Evolutionary conservation across 2,329 filamentous ascomycete genomes (phyloP).

Genomic region (Alternaria burnsii): DNA sequence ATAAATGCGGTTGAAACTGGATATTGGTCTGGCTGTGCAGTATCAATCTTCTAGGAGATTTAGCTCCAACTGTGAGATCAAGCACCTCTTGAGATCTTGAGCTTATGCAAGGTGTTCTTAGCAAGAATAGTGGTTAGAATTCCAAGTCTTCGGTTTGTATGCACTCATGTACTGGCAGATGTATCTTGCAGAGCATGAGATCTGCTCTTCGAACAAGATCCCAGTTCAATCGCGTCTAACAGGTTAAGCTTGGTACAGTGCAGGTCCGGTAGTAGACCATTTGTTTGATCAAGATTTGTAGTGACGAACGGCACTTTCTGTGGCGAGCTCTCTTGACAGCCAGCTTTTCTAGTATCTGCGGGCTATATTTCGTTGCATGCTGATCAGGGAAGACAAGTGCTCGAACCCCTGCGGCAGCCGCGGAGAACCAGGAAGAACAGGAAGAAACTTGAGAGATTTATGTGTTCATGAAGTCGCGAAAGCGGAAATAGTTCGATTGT

Average conservation of each 20-base stretch:
- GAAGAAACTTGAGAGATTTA: background rate
- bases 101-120: background rate
- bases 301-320: background rate
- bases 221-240: background rate
- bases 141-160: background rate
- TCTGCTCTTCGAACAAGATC: background rate
- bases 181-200: background rate
- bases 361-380: background rate
- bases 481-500: background rate
- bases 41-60: background rate
- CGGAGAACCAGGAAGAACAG: background rate
- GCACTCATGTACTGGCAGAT: background rate
- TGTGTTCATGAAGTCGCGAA: background rate
- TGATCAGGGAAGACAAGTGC: background rate
- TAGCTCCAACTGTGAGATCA: conserved; percentile 6
- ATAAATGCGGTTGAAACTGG: background rate
- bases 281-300: background rate
- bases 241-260: background rate
- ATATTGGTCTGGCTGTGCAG: background rate
- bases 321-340: background rate
- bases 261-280: background rate
- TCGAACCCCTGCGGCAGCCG: background rate
- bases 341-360: background rate
- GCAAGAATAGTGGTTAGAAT: background rate
- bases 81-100: conserved; percentile 7